These are phyloP conservation scores for Rhododendron molle DNA, from an alignment of 148 eudicot genomes.

Conservation along the genomic window DNA sequence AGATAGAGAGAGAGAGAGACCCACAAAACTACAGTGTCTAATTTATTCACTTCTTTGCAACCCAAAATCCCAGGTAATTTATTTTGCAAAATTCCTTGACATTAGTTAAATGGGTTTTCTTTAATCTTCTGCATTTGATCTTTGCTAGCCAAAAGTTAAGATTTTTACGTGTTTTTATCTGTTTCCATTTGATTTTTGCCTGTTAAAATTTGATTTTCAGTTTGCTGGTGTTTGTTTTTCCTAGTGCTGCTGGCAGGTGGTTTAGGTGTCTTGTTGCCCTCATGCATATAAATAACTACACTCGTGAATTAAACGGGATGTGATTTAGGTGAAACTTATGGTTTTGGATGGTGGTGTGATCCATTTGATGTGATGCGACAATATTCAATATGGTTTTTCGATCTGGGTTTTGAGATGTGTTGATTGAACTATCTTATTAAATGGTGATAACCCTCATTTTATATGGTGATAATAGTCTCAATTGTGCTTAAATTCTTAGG, in stretches of 20 bases:
- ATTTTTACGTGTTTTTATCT: neutral
- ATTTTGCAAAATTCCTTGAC: neutral
- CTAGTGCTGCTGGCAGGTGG: neutral
- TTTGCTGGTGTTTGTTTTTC: neutral
- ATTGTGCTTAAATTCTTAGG: neutral
- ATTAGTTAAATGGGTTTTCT: neutral
- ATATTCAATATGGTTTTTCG: neutral
- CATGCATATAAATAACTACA: neutral
- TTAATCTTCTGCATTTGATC: neutral
- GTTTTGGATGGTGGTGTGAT: neutral
- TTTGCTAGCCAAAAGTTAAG: neutral
- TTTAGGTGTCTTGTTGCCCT: neutral
- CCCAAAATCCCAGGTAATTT: constrained; percentile 6
- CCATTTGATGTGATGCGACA: neutral
- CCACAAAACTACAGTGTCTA: neutral
- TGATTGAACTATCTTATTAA: neutral
- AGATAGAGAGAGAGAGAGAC: neutral
- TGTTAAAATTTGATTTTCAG: neutral
- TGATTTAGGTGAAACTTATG: neutral
- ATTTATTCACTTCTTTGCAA: neutral
- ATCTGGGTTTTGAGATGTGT: neutral
- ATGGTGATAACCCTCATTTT: neutral
- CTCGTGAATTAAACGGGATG: neutral
- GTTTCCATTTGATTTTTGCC: neutral
- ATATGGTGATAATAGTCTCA: neutral